Conservation (phyloP, 2,329 filamentous ascomycete genomes). For the Mycosphaerella sp. region DNA sequence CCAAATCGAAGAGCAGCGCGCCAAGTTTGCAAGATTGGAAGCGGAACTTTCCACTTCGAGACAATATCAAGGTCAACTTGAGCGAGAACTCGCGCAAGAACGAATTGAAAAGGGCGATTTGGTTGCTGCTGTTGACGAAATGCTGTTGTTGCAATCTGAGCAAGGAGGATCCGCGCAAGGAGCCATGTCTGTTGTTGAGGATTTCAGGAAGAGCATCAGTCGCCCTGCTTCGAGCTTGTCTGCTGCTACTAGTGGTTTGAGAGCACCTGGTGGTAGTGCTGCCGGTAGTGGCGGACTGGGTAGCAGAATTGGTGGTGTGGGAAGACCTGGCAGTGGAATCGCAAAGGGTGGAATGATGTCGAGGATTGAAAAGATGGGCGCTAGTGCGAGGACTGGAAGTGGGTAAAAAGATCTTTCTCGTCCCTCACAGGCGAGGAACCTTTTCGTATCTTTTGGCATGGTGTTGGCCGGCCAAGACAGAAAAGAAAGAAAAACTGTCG, state of each 20-base stretch:
- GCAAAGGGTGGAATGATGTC: conserved; percentile 15
- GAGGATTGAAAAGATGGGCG: conserved; percentile 17
- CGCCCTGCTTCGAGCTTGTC: conserved; percentile 42
- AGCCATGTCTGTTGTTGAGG: conserved; percentile 39
- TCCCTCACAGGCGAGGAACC: no score
- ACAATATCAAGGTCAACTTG: conserved; percentile 64
- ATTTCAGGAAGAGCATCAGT: conserved; percentile 51
- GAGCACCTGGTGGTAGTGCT: conserved; percentile 47
- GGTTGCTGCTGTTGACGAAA: conserved; percentile 74
- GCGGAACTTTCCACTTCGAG: conserved; percentile 65
- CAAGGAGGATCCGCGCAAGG: conserved; percentile 37
- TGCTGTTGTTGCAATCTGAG: conserved; percentile 61
- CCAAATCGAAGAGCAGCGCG: conserved; percentile 58
- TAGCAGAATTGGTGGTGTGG: conserved; percentile 42
- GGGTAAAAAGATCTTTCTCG: neutral
- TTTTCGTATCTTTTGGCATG: no score
- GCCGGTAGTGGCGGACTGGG: conserved; percentile 34
- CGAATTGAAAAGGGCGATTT: conserved; percentile 78
- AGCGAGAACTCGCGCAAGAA: conserved; percentile 63
- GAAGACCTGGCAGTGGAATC: conserved; percentile 7
- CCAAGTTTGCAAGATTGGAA: conserved; percentile 67
- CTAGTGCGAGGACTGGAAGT: conserved; percentile 2
- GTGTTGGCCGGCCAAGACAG: no score
- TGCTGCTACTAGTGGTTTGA: conserved; percentile 39
- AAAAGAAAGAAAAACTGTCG: no score